phyloP scores from a whole-genome alignment of 257 asterid species.

The Catharanthus roseus region DNA sequence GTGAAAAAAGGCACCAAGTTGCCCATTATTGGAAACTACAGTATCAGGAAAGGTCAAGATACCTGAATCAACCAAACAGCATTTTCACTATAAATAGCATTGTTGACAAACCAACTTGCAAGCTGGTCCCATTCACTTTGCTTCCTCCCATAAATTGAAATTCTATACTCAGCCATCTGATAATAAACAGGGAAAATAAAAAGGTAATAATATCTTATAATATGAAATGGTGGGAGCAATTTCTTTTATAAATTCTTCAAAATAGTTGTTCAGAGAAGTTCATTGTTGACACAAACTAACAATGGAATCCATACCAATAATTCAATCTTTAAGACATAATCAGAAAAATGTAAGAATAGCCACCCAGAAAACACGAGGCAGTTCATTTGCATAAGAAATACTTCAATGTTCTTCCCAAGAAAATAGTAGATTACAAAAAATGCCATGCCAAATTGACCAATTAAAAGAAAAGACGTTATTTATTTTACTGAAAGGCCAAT shows the following conservation, averaged over 20 bases:
- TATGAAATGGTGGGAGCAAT: too few species aligned
- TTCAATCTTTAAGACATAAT: background rate
- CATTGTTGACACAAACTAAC: background rate
- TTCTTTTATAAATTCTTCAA: background rate
- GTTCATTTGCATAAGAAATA: background rate
- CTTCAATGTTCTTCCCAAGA: background rate
- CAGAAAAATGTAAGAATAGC: background rate
- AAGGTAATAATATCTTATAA: too few species aligned
- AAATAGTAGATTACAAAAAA: too few species aligned
- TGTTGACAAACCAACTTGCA: conserved; percentile 90
- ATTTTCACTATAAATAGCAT: conserved; percentile 63
- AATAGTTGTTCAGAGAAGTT: background rate
- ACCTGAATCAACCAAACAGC: conserved; percentile 98
- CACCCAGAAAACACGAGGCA: background rate
- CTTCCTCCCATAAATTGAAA: conserved; percentile 85
- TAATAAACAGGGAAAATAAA: conserved; percentile 3
- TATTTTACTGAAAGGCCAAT: background rate
- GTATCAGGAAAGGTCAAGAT: background rate
- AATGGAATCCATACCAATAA: background rate
- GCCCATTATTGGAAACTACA: background rate
- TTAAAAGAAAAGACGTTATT: background rate
- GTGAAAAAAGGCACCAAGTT: background rate
- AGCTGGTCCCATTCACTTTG: conserved; percentile 96
- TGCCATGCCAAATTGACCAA: background rate
- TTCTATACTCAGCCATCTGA: conserved; percentile 90